Evolutionary conservation across 371 early-diverging fungal genomes (phyloP).

Genomic region (Choanephora cucurbitarum): DNA sequence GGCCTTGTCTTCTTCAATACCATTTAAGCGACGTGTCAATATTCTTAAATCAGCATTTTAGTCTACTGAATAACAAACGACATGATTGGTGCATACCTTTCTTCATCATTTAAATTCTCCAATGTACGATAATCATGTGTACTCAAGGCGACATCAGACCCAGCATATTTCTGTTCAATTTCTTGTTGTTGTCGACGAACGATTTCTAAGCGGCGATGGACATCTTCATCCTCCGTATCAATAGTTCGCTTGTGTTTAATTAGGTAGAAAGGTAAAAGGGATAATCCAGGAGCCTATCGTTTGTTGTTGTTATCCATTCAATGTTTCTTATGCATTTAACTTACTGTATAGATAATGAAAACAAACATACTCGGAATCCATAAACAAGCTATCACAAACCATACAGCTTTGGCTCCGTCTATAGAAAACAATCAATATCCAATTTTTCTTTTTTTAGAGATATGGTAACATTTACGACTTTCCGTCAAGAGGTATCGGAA

Average conservation of each 20-base stretch:
- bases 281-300: slow-evolving; percentile 46
- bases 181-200: slow-evolving; percentile 38
- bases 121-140: slow-evolving; percentile 42
- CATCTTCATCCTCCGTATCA: slow-evolving; percentile 26
- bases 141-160: slow-evolving; percentile 18
- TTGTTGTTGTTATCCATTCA: background rate
- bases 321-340: no score
- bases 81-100: slow-evolving; percentile 25
- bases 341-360: slow-evolving; percentile 56
- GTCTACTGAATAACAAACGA: background rate
- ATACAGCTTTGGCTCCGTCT: slow-evolving; percentile 55
- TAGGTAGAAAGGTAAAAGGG: slow-evolving; percentile 38
- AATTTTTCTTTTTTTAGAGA: background rate
- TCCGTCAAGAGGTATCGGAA: slow-evolving; percentile 36
- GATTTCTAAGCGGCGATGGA: slow-evolving; percentile 20
- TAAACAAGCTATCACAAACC: slow-evolving; percentile 55
- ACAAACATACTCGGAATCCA: slow-evolving; percentile 49
- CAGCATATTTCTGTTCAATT: slow-evolving; percentile 32
- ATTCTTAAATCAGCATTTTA: slow-evolving; percentile 19
- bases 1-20: slow-evolving; percentile 25
- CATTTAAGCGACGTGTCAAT: slow-evolving; percentile 23
- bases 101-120: slow-evolving; percentile 43
- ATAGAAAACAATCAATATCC: slow-evolving; percentile 2
- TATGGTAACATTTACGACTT: slow-evolving; percentile 34
- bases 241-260: slow-evolving; percentile 32